Percentiles rank a stretch among this genome's conserved stretches.
phyloP scores from a whole-genome alignment of 2,329 filamentous ascomycete genomes.

The Cercospora sp. region DNA sequence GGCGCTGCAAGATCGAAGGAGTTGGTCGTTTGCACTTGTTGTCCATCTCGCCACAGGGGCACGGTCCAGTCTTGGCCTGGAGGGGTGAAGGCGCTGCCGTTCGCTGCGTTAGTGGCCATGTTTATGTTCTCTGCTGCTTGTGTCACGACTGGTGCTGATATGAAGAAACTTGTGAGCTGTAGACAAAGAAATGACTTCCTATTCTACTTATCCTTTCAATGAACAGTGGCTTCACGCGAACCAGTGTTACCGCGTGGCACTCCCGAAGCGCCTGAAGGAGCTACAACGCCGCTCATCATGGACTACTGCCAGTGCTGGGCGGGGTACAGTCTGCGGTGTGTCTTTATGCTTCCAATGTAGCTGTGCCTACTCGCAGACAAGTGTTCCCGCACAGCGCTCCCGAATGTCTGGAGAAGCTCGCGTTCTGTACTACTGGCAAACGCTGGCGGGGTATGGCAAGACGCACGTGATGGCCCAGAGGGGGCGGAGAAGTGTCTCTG shows the following conservation, averaged over 20 bases:
- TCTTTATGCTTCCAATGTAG: background rate
- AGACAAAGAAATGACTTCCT: background rate
- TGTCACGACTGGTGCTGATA: background rate
- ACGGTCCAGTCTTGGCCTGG: conserved; percentile 25
- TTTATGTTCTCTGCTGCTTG: background rate
- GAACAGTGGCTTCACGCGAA: background rate
- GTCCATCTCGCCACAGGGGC: conserved; percentile 49
- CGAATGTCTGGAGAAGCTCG: background rate
- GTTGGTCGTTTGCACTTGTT: conserved; percentile 47
- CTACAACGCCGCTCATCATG: background rate
- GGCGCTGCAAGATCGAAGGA: conserved; percentile 60
- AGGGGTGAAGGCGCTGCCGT: conserved; percentile 1
- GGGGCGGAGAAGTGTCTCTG: background rate
- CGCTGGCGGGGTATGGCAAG: background rate
- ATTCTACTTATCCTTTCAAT: background rate
- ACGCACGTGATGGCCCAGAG: background rate
- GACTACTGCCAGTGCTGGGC: background rate
- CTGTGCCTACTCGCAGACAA: too few species aligned
- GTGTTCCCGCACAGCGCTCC: background rate
- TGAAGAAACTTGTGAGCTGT: background rate
- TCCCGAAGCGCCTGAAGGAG: conserved; percentile 1
- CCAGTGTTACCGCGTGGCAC: background rate
- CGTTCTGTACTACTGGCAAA: background rate
- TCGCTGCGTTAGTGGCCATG: conserved; percentile 10
- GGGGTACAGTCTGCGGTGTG: background rate